Evolutionary conservation across 2,329 filamentous ascomycete genomes (phyloP).

Genomic region (Lasiodiplodia theobromae): DNA sequence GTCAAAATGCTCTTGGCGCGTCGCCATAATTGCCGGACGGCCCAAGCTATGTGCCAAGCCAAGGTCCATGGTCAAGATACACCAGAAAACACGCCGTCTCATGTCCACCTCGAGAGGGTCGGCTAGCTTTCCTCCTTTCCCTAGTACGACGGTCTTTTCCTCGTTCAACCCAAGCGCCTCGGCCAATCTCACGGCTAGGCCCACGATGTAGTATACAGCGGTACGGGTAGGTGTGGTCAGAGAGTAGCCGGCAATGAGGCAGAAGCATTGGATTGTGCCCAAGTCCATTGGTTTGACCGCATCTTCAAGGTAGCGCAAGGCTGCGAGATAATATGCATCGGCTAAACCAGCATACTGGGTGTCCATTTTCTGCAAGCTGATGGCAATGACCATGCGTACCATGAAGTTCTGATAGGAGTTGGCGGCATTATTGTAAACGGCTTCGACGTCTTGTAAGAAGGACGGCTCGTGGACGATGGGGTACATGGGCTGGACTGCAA

Average conservation of each 20-base stretch:
- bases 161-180: constrained; percentile 88
- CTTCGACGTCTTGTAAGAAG: constrained; percentile 77
- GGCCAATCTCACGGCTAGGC: constrained; percentile 83
- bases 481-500: constrained; percentile 81
- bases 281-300: constrained; percentile 89
- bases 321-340: constrained; percentile 92
- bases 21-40: constrained; percentile 83
- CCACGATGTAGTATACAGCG: constrained; percentile 91
- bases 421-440: constrained; percentile 76
- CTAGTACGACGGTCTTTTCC: constrained; percentile 81
- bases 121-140: constrained; percentile 64
- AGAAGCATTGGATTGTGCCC: constrained; percentile 87
- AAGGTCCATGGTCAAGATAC: constrained; percentile 85
- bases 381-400: constrained; percentile 89
- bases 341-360: constrained; percentile 90
- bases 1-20: constrained; percentile 80
- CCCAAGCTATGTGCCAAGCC: constrained; percentile 88
- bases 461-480: constrained; percentile 85
- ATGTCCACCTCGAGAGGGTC: constrained; percentile 85
- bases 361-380: constrained; percentile 91
- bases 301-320: constrained; percentile 82
- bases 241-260: constrained; percentile 89
- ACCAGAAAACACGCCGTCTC: constrained; percentile 88
- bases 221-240: constrained; percentile 89
- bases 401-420: constrained; percentile 89